Base-by-base conservation (phyloP, 78 protist genomes). In the Polysphondylium violaceum region DNA sequence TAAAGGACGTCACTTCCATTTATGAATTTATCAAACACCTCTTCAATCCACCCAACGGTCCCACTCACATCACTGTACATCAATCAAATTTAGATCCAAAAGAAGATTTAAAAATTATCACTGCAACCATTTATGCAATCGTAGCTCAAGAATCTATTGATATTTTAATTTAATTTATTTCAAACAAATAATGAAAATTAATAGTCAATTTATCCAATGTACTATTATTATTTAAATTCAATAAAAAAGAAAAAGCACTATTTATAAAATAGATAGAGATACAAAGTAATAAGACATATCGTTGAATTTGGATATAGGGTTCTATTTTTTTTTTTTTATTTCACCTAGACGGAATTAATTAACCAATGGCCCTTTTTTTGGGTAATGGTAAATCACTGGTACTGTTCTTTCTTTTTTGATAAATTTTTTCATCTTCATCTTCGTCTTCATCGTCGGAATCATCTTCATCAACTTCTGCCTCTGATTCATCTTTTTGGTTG, bases 61-160 rank as follows among this genome's bases (percentile, higher is more conserved):
- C 25, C 16, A 56, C 44, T 35, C 33, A 50, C 41, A 63, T 56
- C n/a, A 79, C 76, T 5, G 73, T 79, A 23, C 89, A 79, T 19
- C 35, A 29, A 3, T 67, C 77, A 38, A 79, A 33, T 27, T 55
- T 79, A 9, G 74, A 79, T 79, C 72, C 76, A 0, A 40, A 50
- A 27, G 89, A 79, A 38, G 89, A 79, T 56, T 17, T 40, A 11
- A 79, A 79, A 68, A 69, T 79, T 7, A 79, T 79, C 17, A 25
- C 89, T 17, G 74, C 76, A 0, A 73, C 74, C 0, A 25, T 79
- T 16, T 40, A 55, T 19, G 74, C 72, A 11, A 79, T 79, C 27
- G 77, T 41, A 23, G 74, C 89, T 27, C 64, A 79, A 55, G 76
- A 79, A 65, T 23, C 61, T 25, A 73, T 79, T 40, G 89, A 79